Base-by-base conservation (phyloP, 805 yeast species). In the Hanseniaspora thailandica region DNA sequence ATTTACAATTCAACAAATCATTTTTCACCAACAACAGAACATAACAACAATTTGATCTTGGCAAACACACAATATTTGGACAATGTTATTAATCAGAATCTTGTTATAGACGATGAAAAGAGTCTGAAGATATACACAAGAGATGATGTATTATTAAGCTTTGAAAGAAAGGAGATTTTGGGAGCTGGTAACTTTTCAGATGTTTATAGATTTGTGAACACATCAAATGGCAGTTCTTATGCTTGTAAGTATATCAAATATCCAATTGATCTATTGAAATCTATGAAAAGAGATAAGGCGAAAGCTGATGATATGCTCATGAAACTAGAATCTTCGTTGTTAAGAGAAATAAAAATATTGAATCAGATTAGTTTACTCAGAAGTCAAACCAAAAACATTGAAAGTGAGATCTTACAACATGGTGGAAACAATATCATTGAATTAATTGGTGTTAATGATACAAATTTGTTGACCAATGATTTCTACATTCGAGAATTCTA, bases 281-380 rank as follows among this genome's bases (percentile, higher is more conserved):
- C 63, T 5, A 62, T 59, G 23, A 39, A 44, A 6, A 35, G 51
- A 56, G 59, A 54, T 47, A 56, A 53, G 65, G 63, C 43, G 50
- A 64, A 35, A 54, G 61, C 55, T 63, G 66, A 66, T 31, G 76
- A 75, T 4, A 67, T 76, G 3, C 63, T 74, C 12, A 69, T 74
- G 5, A 69, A 86, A 45, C 70, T 83, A 23, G 83, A 82, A 60
- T 75, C 76, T 55, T 77, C 86, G 0, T 64, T 83, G 44, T 67
- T 72, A n/a, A 72, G 97, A 56, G 98, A 93, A 63, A 63, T 88
- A 25, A 80, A 77, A 23, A 77, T 88, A 6, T 69, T 90, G 55
- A 68, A 69, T 51, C 65, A 69, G 12, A 57, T 82, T 13, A 58
- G 72, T 34, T 7, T 19, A 4, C 35, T 43, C 8, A 26, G 35